Conservation (phyloP, 1,284 basidiomycete genomes). For the Cryptococcus sp. region DNA sequence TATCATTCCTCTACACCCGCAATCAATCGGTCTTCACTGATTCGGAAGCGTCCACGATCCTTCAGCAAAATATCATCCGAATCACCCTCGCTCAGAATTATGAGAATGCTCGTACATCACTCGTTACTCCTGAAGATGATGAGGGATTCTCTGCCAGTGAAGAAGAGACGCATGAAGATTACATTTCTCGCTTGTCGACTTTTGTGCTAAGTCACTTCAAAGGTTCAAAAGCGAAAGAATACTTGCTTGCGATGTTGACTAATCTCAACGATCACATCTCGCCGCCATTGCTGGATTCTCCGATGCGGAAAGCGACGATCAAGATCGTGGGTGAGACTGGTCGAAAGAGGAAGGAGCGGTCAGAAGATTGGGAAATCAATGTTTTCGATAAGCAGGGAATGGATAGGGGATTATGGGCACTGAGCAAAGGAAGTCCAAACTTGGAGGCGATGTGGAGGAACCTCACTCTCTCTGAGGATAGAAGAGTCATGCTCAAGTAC, state of each 20-base stretch:
- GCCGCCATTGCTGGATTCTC: neutral
- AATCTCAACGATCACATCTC: neutral
- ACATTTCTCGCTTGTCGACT: neutral
- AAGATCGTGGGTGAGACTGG: neutral
- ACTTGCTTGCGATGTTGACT: neutral
- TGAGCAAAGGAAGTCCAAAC: neutral
- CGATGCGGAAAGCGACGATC: neutral
- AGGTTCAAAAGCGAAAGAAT: neutral
- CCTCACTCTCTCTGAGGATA: neutral
- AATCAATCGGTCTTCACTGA: neutral
- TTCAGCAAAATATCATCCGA: neutral
- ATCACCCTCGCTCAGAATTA: neutral
- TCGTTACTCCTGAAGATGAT: neutral
- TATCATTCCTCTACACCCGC: too few relatives aligned
- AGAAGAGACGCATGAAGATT: neutral
- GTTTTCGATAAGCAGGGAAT: neutral
- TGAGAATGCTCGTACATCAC: neutral
- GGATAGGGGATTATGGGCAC: neutral
- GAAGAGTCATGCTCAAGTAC: neutral
- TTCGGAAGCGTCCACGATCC: neutral
- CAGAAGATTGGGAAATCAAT: neutral
- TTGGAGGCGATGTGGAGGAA: neutral
- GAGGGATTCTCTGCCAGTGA: neutral
- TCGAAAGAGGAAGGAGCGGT: neutral
- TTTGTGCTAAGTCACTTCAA: neutral